Base-by-base conservation (phyloP, 2,329 filamentous ascomycete genomes). In the Paraphaeosphaeria minitans region DNA sequence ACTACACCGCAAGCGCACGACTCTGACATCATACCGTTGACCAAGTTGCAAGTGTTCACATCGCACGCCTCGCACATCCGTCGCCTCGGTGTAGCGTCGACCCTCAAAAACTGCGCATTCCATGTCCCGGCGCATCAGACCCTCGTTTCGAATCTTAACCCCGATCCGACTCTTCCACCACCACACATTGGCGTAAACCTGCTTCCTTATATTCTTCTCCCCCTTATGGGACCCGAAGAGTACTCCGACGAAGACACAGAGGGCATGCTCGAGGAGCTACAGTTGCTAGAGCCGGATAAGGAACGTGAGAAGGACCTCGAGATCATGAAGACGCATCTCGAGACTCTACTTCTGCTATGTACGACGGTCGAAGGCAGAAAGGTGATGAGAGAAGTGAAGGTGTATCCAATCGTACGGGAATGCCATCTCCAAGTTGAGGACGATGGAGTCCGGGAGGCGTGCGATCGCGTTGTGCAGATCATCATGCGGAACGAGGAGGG, bases 31-130 rank as follows among this genome's bases (percentile, higher is more conserved):
- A 87, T 97, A n/a, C 95, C 95, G 2, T 82, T 98, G 49, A 92
- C 90, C 50, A 98, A 98, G 81, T 83, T 99, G 61, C 90, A 90
- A 60, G 94, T 98, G 59, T 98, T 98, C 76, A 98, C 95, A 1
- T 92, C 96, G 76, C 92, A 97, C 79, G 83, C 85, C 67, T 96
- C 91, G 2, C 85, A 89, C 29, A 87, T 97, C 55, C 87, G 95
- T 58, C 85, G 95, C 55, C 92, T 92, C 69, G 95, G 95, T n/a
- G 93, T 97, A n/a, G 94, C 94, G 8, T 93, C 89, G 60, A 95
- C 92, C 10, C 92, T 99, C 75, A 98, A 98, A 78, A 99, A 99
- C 73, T 87, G 91, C 31, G 88, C 92, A 7, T 98, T 99, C 73
- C 90, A 96, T 69, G 79, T 94, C 6, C 78, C 85, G 3, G 85